Evolutionary conservation across 345 rosid species (phyloP).

Genomic region (Hevea brasiliensis): DNA sequence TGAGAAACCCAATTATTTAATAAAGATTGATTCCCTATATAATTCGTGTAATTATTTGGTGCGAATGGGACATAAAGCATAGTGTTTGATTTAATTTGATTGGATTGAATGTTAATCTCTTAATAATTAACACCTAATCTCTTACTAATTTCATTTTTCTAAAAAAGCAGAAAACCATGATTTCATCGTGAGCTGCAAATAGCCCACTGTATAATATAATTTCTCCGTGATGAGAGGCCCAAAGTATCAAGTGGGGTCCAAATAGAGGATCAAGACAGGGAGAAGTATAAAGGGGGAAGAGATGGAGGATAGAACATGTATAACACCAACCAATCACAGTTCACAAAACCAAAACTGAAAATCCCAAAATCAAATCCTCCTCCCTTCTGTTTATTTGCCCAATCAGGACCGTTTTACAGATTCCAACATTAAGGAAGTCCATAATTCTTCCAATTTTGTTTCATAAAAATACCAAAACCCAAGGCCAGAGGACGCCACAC

Average conservation of each 20-base stretch:
- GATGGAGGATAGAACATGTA: constrained; percentile 55
- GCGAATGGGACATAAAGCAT: too few relatives aligned
- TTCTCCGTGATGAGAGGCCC: too few relatives aligned
- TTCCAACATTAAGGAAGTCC: constrained; percentile 17
- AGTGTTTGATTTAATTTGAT: too few relatives aligned
- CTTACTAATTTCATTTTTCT: too few relatives aligned
- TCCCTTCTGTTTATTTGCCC: neutral
- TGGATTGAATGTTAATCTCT: too few relatives aligned
- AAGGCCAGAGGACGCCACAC: constrained; percentile 4
- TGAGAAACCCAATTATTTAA: too few relatives aligned
- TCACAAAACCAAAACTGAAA: constrained; percentile 17
- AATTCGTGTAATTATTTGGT: too few relatives aligned
- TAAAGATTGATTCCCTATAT: too few relatives aligned
- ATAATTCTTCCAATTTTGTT: constrained; percentile 15
- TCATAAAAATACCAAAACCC: neutral
- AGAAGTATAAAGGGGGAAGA: neutral
- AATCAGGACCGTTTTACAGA: neutral
- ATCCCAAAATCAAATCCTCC: constrained; percentile 22
- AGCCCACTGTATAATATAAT: too few relatives aligned
- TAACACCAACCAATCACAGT: constrained; percentile 60
- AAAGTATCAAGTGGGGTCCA: constrained; percentile 14
- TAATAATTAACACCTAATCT: too few relatives aligned
- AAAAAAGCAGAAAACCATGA: too few relatives aligned
- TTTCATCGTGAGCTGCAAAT: too few relatives aligned
- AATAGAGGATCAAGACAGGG: neutral